phyloP scores from a whole-genome alignment of 495 filamentous ascomycete genomes.

The Aspergillus egyptiacus region DNA sequence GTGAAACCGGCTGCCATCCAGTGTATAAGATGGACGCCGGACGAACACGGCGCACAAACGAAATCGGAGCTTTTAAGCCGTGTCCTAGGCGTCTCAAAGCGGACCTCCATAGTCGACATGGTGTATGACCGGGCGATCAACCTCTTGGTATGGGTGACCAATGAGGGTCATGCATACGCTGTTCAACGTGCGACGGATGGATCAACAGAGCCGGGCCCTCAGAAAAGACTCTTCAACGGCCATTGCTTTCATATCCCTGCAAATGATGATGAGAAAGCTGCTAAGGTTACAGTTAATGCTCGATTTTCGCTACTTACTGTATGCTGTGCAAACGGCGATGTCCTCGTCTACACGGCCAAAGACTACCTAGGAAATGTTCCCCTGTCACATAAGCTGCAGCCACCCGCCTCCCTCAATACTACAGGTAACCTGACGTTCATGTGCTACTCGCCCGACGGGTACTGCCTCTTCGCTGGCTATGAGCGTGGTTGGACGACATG shows the following conservation, averaged over 20 bases:
- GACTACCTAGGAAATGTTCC: constrained; percentile 93
- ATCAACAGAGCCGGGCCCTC: constrained; percentile 27
- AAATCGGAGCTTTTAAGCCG: constrained; percentile 84
- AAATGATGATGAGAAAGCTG: constrained; percentile 51
- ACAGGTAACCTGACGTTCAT: constrained; percentile 69
- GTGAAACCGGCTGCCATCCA: constrained; percentile 90
- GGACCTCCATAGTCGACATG: constrained; percentile 73
- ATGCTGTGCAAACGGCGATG: constrained; percentile 71
- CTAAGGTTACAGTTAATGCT: constrained; percentile 80
- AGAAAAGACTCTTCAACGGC: constrained; percentile 74
- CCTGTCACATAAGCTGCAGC: constrained; percentile 71
- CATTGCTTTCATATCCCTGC: constrained; percentile 82
- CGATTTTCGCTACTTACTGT: constrained; percentile 89
- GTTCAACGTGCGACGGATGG: constrained; percentile 62
- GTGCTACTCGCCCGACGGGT: constrained; percentile 90
- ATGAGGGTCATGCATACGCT: constrained; percentile 84
- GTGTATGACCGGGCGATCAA: constrained; percentile 97
- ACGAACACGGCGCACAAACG: constrained; percentile 74
- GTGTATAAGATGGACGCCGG: constrained; percentile 90
- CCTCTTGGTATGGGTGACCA: constrained; percentile 87
- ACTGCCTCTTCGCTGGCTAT: constrained; percentile 91
- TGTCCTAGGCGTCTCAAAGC: constrained; percentile 77
- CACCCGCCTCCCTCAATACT: constrained; percentile 55
- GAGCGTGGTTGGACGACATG: constrained; percentile 90
- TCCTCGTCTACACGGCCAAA: constrained; percentile 80